These are phyloP conservation scores for Sclerotinia subarctica DNA, from an alignment of 2,329 filamentous ascomycete genomes.

Conservation along the genomic window DNA sequence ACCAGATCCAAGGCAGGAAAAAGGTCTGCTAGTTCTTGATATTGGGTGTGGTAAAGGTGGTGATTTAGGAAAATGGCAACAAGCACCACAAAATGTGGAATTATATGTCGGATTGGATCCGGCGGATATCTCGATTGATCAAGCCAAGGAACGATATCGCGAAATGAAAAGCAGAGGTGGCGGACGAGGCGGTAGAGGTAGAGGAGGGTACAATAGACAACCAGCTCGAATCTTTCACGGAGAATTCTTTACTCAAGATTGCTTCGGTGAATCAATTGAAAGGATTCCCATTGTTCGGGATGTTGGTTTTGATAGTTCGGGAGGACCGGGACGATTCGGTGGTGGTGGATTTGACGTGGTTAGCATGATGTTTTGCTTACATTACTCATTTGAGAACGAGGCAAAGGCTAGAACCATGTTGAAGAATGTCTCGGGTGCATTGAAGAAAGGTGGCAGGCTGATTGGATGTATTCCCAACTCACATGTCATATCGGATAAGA, in stretches of 20 bases:
- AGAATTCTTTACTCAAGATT: slow-evolving; percentile 88
- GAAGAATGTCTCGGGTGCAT: slow-evolving; percentile 79
- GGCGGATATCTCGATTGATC: slow-evolving; percentile 85
- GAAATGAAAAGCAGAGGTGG: slow-evolving; percentile 63
- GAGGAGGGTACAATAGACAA: slow-evolving; percentile 48
- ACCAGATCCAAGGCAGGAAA: slow-evolving; percentile 36
- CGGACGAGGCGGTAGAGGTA: slow-evolving; percentile 52
- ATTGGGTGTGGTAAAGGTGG: slow-evolving; percentile 97
- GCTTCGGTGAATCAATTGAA: slow-evolving; percentile 79
- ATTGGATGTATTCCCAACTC: slow-evolving; percentile 97
- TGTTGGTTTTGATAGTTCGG: slow-evolving; percentile 74
- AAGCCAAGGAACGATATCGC: slow-evolving; percentile 80
- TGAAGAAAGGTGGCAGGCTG: slow-evolving; percentile 93
- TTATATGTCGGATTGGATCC: slow-evolving; percentile 94
- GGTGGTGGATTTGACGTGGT: slow-evolving; percentile 91
- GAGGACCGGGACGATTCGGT: slow-evolving; percentile 64
- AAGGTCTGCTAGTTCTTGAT: slow-evolving; percentile 78
- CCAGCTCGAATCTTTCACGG: slow-evolving; percentile 70
- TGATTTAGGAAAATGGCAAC: slow-evolving; percentile 93
- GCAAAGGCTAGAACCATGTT: slow-evolving; percentile 89
- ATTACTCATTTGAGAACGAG: slow-evolving; percentile 95
- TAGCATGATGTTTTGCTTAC: slow-evolving; percentile 99
- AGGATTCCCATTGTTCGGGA: slow-evolving; percentile 78
- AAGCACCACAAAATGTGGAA: slow-evolving; percentile 84
- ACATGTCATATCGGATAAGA: slow-evolving; percentile 76